Conservation (phyloP, 305 asterid species). For the Coffea humblotiana region DNA sequence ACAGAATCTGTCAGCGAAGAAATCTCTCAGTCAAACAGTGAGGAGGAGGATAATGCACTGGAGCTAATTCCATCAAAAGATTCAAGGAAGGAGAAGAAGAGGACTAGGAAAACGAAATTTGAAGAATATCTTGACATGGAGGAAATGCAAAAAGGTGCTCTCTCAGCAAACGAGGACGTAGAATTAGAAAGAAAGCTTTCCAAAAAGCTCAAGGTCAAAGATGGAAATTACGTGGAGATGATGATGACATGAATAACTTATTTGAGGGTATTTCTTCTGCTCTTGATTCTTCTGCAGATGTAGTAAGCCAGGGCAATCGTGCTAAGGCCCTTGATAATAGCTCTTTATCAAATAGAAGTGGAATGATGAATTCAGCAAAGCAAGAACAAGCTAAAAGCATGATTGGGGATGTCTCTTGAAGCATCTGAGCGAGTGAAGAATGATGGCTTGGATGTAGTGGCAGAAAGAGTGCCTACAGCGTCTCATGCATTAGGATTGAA, state of each 20-base stretch:
- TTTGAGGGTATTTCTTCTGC: slow-evolving; percentile 51
- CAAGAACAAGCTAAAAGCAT: slow-evolving; percentile 26
- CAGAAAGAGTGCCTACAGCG: slow-evolving; percentile 23
- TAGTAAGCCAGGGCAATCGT: slow-evolving; percentile 18
- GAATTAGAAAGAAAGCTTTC: slow-evolving; percentile 66
- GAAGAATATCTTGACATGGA: slow-evolving; percentile 43
- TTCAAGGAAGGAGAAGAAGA: slow-evolving; percentile 29
- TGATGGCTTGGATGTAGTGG: slow-evolving; percentile 21
- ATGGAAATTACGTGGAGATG: slow-evolving; percentile 49
- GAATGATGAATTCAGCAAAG: slow-evolving; percentile 17
- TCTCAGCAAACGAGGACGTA: slow-evolving; percentile 42
- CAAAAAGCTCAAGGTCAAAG: slow-evolving; percentile 70
- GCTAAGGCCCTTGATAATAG: slow-evolving; percentile 19
- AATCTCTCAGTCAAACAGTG: slow-evolving; percentile 34
- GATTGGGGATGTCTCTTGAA: slow-evolving; percentile 20
- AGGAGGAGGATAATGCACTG: slow-evolving; percentile 32
- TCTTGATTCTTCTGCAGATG: slow-evolving; percentile 26
- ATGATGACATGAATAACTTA: slow-evolving; percentile 53
- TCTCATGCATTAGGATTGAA: slow-evolving; percentile 27
- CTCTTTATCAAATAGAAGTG: slow-evolving; percentile 17
- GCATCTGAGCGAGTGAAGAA: slow-evolving; percentile 20
- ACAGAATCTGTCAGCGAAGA: slow-evolving; percentile 20
- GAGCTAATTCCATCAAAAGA: slow-evolving; percentile 27
- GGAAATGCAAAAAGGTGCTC: slow-evolving; percentile 29
- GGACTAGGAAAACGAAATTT: slow-evolving; percentile 41